These are phyloP conservation scores for Hypsizygus ulmarius DNA, from an alignment of 1,284 basidiomycete species.

Conservation along the genomic window DNA sequence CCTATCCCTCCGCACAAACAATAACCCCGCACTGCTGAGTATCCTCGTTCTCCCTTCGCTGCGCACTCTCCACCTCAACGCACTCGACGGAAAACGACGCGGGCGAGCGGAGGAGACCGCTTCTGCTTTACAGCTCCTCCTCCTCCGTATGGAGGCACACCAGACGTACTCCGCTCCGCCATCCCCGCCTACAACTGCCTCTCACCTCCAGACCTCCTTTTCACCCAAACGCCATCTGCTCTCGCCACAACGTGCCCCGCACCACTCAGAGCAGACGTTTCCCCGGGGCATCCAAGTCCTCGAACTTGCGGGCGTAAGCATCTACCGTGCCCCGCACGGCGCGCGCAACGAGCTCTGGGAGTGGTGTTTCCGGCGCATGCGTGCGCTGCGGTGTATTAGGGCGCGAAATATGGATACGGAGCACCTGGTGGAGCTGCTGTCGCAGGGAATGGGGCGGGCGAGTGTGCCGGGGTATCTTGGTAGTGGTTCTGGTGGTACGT, in stretches of 20 bases:
- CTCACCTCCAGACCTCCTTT: constrained; percentile 22
- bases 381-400: constrained; percentile 21
- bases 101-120: constrained; percentile 26
- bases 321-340: constrained; percentile 1
- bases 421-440: constrained; percentile 17
- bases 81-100: constrained; percentile 30
- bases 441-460: neutral
- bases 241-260: too few species aligned
- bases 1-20: constrained; percentile 31
- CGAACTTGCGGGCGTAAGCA: constrained; percentile 23
- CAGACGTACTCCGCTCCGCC: neutral
- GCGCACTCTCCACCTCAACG: constrained; percentile 26
- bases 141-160: constrained; percentile 28
- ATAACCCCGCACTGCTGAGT: constrained; percentile 27
- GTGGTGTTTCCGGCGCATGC: constrained; percentile 29
- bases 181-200: constrained; percentile 9
- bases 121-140: constrained; percentile 23
- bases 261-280: neutral
- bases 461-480: neutral
- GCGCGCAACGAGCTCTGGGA: constrained; percentile 22
- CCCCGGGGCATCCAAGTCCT: constrained; percentile 16
- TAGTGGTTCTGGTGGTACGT: neutral
- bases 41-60: constrained; percentile 29
- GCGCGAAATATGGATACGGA: constrained; percentile 21
- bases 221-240: constrained; percentile 27